Evolutionary conservation across 2,329 filamentous ascomycete species (phyloP).

Genomic region (Fusarium sp.): DNA sequence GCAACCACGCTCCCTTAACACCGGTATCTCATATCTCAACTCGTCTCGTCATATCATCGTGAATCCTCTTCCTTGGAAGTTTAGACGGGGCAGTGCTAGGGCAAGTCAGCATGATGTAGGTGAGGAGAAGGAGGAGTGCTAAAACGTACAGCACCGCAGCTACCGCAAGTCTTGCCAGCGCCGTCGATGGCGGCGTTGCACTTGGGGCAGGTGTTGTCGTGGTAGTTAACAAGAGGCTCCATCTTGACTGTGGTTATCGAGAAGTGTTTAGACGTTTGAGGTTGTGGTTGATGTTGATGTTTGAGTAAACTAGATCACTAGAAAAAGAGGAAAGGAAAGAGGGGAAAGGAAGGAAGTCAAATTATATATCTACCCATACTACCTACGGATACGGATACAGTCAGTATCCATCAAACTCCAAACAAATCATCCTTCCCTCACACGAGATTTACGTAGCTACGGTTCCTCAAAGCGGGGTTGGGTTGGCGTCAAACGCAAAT

Average conservation of each 20-base stretch:
- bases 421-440: conserved; percentile 13
- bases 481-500: conserved; percentile 33
- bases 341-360: not conserved
- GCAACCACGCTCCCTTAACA: conserved; percentile 12
- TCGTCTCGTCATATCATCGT: conserved; percentile 27
- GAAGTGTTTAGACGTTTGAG: not conserved
- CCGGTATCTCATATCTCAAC: conserved; percentile 14
- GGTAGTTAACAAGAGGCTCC: conserved; percentile 52
- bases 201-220: conserved; percentile 64
- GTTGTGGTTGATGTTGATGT: not conserved
- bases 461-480: conserved; percentile 31
- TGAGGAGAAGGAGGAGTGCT: not conserved
- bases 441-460: conserved; percentile 30
- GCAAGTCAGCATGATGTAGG: conserved; percentile 11
- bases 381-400: not conserved
- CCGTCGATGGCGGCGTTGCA: conserved; percentile 61
- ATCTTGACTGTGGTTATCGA: conserved; percentile 36
- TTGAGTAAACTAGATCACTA: not conserved
- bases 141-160: conserved; percentile 67
- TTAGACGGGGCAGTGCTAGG: conserved; percentile 46
- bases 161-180: conserved; percentile 63
- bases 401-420: conserved; percentile 12
- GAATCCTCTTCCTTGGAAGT: not conserved
- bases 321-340: not conserved
- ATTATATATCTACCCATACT: not conserved